phyloP scores from a whole-genome alignment of 176 grass and related monocot genomes.

The Themeda triandra region DNA sequence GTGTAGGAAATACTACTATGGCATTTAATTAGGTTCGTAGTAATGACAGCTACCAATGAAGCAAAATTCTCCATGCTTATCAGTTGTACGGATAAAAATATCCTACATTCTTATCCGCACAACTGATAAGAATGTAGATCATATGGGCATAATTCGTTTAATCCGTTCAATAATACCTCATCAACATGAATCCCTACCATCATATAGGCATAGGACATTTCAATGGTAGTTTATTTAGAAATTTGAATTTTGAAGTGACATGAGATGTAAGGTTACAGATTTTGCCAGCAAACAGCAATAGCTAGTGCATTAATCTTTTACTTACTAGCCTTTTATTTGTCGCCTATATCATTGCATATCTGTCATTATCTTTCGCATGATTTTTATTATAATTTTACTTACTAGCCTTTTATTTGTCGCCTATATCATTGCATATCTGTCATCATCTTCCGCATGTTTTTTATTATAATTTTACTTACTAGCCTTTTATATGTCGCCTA shows the following conservation, averaged over 20 bases:
- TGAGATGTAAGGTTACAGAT: not conserved
- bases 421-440: not conserved
- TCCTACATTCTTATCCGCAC: too few relatives aligned
- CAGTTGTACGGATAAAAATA: too few relatives aligned
- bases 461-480: not conserved
- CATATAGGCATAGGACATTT: slow-evolving; percentile 2
- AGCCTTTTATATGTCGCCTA: not conserved
- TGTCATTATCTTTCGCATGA: not conserved
- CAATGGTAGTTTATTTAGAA: not conserved
- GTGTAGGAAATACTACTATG: not conserved
- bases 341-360: not conserved
- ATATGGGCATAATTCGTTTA: too few relatives aligned
- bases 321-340: not conserved
- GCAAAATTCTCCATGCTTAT: too few relatives aligned
- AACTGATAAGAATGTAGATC: too few relatives aligned
- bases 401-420: not conserved
- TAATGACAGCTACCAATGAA: too few relatives aligned
- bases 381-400: not conserved
- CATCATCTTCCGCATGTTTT: not conserved
- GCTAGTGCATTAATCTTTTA: not conserved
- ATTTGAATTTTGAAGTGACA: not conserved
- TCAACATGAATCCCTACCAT: too few relatives aligned
- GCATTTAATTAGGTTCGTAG: not conserved
- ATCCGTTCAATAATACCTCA: too few relatives aligned
- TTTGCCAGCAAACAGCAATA: not conserved